These are phyloP conservation scores for Trichomonas vaginalis DNA, from an alignment of 208 protist species.

Conservation along the genomic window DNA sequence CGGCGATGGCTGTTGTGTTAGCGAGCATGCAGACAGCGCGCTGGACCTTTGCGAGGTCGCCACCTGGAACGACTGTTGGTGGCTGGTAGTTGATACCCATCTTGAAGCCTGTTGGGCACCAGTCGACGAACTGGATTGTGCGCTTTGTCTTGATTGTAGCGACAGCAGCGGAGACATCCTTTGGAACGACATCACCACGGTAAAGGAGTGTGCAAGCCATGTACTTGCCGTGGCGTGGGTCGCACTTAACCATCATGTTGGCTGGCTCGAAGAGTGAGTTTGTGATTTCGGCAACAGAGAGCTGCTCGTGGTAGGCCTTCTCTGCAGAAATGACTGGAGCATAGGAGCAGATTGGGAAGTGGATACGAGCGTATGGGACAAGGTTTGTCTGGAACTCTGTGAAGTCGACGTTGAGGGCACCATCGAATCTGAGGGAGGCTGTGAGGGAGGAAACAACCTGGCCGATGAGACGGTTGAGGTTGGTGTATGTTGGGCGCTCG, in stretches of 20 bases:
- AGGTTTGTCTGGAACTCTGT: constrained; percentile 89
- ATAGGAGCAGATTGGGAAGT: constrained; percentile 77
- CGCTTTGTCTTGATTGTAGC: constrained; percentile 74
- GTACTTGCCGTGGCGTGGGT: constrained; percentile 81
- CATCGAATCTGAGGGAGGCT: constrained; percentile 75
- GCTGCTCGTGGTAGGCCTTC: constrained; percentile 66
- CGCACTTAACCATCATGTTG: constrained; percentile 73
- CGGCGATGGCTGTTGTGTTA: no score
- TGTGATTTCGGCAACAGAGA: constrained; percentile 78
- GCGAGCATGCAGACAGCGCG: constrained; percentile 43
- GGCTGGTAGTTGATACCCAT: constrained; percentile 48
- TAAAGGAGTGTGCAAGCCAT: constrained; percentile 88
- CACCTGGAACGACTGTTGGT: constrained; percentile 46
- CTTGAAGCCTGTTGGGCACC: constrained; percentile 87
- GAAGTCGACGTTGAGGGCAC: constrained; percentile 78
- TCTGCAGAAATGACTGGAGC: constrained; percentile 68
- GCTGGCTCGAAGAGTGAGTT: constrained; percentile 75
- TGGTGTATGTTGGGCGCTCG: constrained; percentile 60
- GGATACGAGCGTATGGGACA: constrained; percentile 84
- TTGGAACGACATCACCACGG: constrained; percentile 83
- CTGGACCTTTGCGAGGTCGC: constrained; percentile 49
- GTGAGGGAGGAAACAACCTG: constrained; percentile 80
- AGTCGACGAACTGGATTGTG: constrained; percentile 81
- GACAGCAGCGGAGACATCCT: constrained; percentile 77
- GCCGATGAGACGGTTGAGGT: constrained; percentile 79